A percentile compares a stretch with the other conserved stretches of the same genome.
Conservation (phyloP, 2,329 filamentous ascomycete genomes). For the Colletotrichum gloeosporioides region DNA sequence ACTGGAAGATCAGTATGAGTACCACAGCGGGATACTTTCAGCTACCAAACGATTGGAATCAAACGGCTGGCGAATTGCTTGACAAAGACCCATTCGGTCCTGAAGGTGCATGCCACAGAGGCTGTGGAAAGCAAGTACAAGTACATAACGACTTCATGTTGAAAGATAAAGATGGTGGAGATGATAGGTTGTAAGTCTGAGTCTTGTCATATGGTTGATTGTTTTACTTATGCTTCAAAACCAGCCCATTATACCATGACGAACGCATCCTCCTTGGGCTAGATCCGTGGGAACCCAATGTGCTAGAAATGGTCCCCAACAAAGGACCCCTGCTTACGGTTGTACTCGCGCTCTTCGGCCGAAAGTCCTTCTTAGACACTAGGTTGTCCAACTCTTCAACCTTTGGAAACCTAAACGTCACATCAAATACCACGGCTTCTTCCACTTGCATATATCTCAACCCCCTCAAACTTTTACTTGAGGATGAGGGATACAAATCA, state of each 20-base stretch:
- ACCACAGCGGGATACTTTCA: background rate
- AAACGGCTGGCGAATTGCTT: background rate
- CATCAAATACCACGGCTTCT: background rate
- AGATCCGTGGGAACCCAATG: background rate
- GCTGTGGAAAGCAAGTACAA: background rate
- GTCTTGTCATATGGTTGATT: background rate
- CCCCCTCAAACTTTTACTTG: background rate
- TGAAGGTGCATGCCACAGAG: background rate
- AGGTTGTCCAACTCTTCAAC: background rate
- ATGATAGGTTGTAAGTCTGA: background rate
- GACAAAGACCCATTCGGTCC: background rate
- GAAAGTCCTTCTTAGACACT: background rate
- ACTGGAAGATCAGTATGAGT: background rate
- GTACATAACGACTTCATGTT: background rate
- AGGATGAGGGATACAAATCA: background rate
- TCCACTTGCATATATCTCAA: background rate
- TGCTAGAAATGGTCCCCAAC: background rate
- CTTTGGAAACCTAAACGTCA: background rate
- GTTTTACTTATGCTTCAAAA: background rate
- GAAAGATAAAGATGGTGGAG: no score
- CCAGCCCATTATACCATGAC: background rate
- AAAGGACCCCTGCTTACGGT: background rate
- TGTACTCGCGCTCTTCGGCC: background rate
- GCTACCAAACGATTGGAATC: background rate
- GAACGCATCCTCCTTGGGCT: background rate